These are phyloP conservation scores for Calonectria pseudoturangicola DNA, from an alignment of 2,329 filamentous ascomycete genomes.

Conservation along the genomic window DNA sequence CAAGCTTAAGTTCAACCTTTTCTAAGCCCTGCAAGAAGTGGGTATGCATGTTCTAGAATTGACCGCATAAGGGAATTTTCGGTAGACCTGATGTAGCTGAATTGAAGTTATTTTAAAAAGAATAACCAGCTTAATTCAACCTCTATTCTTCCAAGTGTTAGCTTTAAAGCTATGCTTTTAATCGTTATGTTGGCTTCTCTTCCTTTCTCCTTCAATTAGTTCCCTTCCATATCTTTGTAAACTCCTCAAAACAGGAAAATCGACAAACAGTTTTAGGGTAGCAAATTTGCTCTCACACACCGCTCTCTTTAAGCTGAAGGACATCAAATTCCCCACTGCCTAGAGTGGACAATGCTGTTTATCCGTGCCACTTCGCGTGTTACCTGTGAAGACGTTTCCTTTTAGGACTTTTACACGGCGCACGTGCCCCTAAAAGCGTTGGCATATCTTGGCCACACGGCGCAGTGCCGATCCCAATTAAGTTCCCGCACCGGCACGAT, in stretches of 20 bases:
- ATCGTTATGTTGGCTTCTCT: too few relatives aligned
- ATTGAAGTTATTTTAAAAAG: too few relatives aligned
- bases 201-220: too few relatives aligned
- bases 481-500: not conserved
- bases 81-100: not conserved
- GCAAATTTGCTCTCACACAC: not conserved
- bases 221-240: too few relatives aligned
- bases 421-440: not conserved
- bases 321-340: not conserved
- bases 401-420: not conserved
- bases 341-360: not conserved
- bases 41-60: not conserved
- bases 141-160: too few relatives aligned
- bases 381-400: not conserved
- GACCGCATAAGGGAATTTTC: not conserved
- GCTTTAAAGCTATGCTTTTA: too few relatives aligned
- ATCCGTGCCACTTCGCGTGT: not conserved
- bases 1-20: too few relatives aligned
- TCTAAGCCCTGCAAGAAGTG: constrained; percentile 8
- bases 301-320: not conserved
- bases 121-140: too few relatives aligned
- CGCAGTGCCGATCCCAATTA: not conserved
- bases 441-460: not conserved
- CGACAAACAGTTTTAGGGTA: too few relatives aligned
- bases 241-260: not conserved